Conservation (phyloP, 345 rosid genomes). For the Boechera divaricarpa region DNA sequence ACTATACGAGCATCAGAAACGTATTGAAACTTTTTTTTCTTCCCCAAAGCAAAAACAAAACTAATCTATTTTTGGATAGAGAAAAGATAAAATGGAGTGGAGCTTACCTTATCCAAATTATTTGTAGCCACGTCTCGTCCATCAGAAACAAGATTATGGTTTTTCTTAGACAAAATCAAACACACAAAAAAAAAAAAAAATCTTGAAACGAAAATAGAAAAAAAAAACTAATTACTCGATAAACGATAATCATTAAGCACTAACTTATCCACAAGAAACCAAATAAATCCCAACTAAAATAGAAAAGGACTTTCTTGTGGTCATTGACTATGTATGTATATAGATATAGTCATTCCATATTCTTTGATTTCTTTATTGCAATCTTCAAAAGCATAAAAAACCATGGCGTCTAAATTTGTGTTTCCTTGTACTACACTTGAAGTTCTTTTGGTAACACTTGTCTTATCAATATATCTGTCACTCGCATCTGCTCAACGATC, state of each 20-base stretch:
- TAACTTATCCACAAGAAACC: not conserved
- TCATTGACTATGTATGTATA: not conserved
- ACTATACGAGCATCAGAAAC: not conserved
- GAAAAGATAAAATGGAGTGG: not conserved
- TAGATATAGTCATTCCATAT: not conserved
- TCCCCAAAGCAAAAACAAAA: not conserved
- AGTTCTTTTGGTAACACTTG: not conserved
- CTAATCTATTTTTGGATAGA: not conserved
- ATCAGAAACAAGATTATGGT: not conserved
- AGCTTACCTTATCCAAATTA: not conserved
- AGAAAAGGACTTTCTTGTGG: not conserved
- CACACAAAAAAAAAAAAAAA: not conserved
- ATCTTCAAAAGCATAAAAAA: not conserved
- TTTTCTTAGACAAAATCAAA: too few species aligned
- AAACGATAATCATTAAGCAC: not conserved
- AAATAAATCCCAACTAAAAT: not conserved
- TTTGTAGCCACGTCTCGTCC: conserved; percentile 13
- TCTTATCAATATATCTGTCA: not conserved
- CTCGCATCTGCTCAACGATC: not conserved
- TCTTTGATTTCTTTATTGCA: not conserved
- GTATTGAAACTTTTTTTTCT: not conserved
- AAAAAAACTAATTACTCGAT: not conserved
- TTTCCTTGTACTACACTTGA: not conserved
- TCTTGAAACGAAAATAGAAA: too few species aligned
- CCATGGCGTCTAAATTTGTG: not conserved